Conservation (phyloP, 148 eudicot species). For the Dianthus caryophyllus region DNA sequence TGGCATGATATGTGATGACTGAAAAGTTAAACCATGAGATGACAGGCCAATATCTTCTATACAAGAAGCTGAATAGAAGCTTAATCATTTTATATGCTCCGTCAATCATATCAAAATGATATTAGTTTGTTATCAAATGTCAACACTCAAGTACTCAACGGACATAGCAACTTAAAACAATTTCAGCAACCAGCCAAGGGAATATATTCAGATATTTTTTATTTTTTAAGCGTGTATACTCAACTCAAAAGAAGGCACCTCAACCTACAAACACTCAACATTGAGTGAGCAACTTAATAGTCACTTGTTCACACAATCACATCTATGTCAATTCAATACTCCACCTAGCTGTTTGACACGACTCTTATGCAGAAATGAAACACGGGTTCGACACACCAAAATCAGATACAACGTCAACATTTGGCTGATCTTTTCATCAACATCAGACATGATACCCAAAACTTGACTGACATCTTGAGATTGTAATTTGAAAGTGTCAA, state of each 20-base stretch:
- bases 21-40: background rate
- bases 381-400: no score
- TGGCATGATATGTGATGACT: background rate
- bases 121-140: background rate
- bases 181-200: background rate
- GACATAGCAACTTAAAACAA: background rate
- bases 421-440: no score
- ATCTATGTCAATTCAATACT: no score
- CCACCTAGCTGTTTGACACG: no score
- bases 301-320: no score
- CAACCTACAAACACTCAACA: background rate
- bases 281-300: background rate
- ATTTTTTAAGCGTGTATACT: background rate
- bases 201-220: background rate
- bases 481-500: no score
- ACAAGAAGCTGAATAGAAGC: background rate
- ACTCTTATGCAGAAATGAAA: no score
- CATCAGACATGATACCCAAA: no score
- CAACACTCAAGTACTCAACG: background rate
- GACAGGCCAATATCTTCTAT: constrained; percentile 1
- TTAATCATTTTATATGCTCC: constrained; percentile 6
- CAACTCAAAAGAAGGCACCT: background rate
- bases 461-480: no score
- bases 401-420: no score
- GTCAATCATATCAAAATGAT: background rate